Evolutionary conservation across 441 rosid species (phyloP).

Genomic region (Gossypium davidsonii): DNA sequence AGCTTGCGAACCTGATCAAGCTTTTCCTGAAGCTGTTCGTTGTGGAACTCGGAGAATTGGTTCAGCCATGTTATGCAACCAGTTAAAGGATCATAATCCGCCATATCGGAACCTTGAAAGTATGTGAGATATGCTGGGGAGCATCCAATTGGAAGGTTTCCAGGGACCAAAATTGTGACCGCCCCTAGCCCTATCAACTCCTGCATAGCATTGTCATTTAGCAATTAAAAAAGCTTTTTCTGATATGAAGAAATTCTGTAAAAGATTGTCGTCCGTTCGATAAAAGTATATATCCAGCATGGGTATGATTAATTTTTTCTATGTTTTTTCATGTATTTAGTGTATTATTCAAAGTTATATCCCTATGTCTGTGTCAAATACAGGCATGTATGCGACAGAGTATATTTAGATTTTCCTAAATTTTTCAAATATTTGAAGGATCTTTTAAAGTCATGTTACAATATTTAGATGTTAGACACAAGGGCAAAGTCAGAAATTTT

Average conservation of each 20-base stretch:
- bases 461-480: too few species aligned
- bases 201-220: slow-evolving; percentile 18
- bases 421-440: neutral
- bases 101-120: slow-evolving; percentile 18
- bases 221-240: too few species aligned
- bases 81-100: slow-evolving; percentile 31
- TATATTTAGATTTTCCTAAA: too few species aligned
- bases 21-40: slow-evolving; percentile 30
- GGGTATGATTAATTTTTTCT: too few species aligned
- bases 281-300: too few species aligned
- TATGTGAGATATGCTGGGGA: slow-evolving; percentile 18
- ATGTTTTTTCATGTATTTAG: neutral
- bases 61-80: slow-evolving; percentile 46
- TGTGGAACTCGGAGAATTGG: slow-evolving; percentile 32
- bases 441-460: neutral
- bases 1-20: slow-evolving; percentile 20
- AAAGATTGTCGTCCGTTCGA: too few species aligned
- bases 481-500: too few species aligned
- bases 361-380: too few species aligned
- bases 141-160: slow-evolving; percentile 43
- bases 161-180: slow-evolving; percentile 39
- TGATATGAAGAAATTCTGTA: too few species aligned
- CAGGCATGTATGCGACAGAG: too few species aligned
- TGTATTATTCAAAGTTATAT: too few species aligned
- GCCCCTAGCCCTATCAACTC: slow-evolving; percentile 42